These are phyloP conservation scores for Climacium dendroides DNA, from an alignment of 225 moss, liverwort and hornwort genomes.

Conservation along the genomic window DNA sequence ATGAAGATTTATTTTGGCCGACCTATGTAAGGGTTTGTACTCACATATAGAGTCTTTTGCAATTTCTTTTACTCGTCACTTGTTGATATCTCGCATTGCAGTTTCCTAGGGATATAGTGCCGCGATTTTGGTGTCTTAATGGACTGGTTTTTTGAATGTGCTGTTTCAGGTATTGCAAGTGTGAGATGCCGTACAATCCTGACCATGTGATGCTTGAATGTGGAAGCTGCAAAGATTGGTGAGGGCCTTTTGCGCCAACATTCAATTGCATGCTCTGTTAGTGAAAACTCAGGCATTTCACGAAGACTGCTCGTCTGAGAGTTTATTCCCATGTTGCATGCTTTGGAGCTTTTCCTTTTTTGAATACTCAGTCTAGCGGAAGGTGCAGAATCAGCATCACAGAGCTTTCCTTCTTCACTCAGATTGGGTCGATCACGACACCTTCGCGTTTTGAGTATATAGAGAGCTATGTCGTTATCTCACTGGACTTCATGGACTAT, in stretches of 20 bases:
- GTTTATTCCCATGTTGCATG: neutral
- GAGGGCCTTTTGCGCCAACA: neutral
- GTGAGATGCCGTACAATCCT: conserved; percentile 82
- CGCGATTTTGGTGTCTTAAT: neutral
- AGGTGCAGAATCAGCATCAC: neutral
- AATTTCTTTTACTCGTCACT: neutral
- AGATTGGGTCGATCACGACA: neutral
- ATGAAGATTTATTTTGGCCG: neutral
- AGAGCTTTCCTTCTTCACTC: neutral
- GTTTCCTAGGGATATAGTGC: neutral
- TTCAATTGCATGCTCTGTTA: neutral
- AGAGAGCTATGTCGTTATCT: neutral
- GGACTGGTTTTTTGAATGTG: neutral
- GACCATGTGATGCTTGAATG: conserved; percentile 87
- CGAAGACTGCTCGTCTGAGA: neutral
- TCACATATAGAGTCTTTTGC: neutral
- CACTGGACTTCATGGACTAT: neutral
- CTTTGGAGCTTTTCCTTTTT: neutral
- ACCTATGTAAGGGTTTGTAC: no score
- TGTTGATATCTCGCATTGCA: rapidly evolving
- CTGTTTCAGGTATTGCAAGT: conserved; percentile 51
- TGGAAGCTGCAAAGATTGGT: conserved; percentile 77
- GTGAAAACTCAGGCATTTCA: neutral
- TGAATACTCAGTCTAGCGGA: neutral
- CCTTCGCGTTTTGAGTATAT: neutral